Evolutionary conservation across 1,284 basidiomycete species (phyloP), one percentile per base, ranked within the genome.

Genomic region (Ceratobasidium sp.): DNA sequence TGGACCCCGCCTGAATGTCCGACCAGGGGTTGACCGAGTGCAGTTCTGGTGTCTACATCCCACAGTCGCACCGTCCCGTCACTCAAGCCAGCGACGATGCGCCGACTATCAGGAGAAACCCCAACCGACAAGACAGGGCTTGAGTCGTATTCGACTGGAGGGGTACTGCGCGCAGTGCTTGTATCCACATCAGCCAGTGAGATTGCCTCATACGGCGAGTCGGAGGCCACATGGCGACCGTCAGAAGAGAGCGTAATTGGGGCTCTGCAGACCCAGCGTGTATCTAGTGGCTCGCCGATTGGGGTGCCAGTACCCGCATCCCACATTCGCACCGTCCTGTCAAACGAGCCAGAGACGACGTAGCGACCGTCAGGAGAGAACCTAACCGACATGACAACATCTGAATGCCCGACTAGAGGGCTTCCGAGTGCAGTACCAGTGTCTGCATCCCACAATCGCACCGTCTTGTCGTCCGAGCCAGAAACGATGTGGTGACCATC

Each of bases 321-420:
- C 75, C 75, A 76, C 1, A 73, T 27, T 36, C 56, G 71, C 31
- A 76, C 27, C n/a, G 71, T 74, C 6, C 41, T 27, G 50, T 76
- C 75, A 6, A 19, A 31, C 17, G 53, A 48, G 6, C 62, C 51
- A 14, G 75, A 48, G 8, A 45, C 71, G 24, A 76, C 22, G 27
- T 22, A 29, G 17, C 19, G 50, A 0, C 65, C 75, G 41, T 76
- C 63, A 11, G 75, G 53, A 9, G 73, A 74, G 45, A 62, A 59
- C 8, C 36, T 53, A 19, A 71, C 63, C 8, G 72, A 73, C 24
- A 14, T 47, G 27, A 47, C 22, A n/a, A 31, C 1, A 29, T 50
- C 47, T 6, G 36, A 45, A 24, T 76, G 60, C 9, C 67, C 74
- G 1, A 4, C 5, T 3, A 53, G 51, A n/a, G 47, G 50, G 9